Evolutionary conservation across 176 grass and related monocot species (phyloP), one percentile per base, ranked within the genome.

Genomic region (Oryza longistaminata): DNA sequence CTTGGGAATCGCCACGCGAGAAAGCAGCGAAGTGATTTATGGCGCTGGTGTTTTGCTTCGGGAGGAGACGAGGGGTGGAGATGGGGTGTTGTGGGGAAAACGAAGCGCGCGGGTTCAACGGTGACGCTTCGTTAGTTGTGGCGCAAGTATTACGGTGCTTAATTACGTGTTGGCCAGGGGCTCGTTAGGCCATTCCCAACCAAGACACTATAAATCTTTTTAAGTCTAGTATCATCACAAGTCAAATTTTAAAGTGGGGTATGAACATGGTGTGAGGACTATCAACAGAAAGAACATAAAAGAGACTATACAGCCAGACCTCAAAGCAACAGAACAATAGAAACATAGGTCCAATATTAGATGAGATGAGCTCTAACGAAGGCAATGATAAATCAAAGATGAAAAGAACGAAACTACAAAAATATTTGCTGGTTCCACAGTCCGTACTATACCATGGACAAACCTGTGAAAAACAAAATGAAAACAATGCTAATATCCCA

Each of bases 211-310:
- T n/a, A n/a, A n/a, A n/a, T n/a, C n/a, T n/a, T 31, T 87, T 11
- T 7, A 70, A 70, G 26, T 83, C 69, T 64, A 74, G 27, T 83
- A 78, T 79, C 88, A 87, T 78, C 74, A 86, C 72, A 73, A 61
- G 66, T 11, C 70, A 52, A 27, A 83, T 27, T 4, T n/a, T 73
- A 31, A 74, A 83, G 48, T 14, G 79, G 16, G 33, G 58, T 71
- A 12, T 52, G 17, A 43, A 66, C 66, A 84, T 43, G 71, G 33
- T 83, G 65, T 77, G 48, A 15, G 49, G 22, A 78, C 13, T 37
- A 65, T 34, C 27, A 79, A 76, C 7, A 68, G 29, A 55, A 22
- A 67, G 16, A 24, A 76, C 15, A 72, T 4, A 40, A 52, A 21
- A 75, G 42, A 37, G 3, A 31, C 26, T 53, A 17, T 52, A 76